phyloP scores from a whole-genome alignment of 495 filamentous ascomycete species.

The Cairneyella variabilis region DNA sequence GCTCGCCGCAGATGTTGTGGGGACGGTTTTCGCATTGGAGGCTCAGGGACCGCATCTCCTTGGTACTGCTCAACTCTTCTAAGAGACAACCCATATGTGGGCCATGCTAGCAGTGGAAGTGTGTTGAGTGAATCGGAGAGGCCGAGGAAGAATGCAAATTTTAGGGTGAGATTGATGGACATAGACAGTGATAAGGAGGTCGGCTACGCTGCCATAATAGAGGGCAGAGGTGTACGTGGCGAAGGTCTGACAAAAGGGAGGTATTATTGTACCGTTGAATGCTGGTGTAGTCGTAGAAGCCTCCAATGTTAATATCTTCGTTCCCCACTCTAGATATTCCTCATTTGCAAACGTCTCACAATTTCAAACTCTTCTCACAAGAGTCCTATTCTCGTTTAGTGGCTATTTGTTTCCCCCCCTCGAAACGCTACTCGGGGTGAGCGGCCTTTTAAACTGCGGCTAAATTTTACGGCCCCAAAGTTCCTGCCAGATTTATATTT shows the following conservation, averaged over 20 bases:
- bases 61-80: neutral
- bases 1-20: neutral
- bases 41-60: conserved; percentile 1
- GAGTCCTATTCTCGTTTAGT: no score
- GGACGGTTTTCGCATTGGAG: neutral
- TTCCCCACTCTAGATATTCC: no score
- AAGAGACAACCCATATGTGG: neutral
- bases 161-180: conserved; percentile 3
- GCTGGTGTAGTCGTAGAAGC: no score
- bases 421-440: no score
- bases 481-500: no score
- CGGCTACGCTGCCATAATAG: conserved; percentile 5
- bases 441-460: no score
- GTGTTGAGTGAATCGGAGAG: neutral
- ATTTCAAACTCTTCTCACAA: no score
- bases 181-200: neutral
- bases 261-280: no score
- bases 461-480: no score
- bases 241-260: neutral
- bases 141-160: neutral
- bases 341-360: no score
- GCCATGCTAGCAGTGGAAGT: neutral
- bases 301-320: no score
- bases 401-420: no score
- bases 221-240: neutral